A percentile compares a stretch with the other conserved stretches of the same genome.
These are phyloP conservation scores for Microcyclosporella mali DNA, from an alignment of 2,329 filamentous ascomycete species.

Conservation along the genomic window DNA sequence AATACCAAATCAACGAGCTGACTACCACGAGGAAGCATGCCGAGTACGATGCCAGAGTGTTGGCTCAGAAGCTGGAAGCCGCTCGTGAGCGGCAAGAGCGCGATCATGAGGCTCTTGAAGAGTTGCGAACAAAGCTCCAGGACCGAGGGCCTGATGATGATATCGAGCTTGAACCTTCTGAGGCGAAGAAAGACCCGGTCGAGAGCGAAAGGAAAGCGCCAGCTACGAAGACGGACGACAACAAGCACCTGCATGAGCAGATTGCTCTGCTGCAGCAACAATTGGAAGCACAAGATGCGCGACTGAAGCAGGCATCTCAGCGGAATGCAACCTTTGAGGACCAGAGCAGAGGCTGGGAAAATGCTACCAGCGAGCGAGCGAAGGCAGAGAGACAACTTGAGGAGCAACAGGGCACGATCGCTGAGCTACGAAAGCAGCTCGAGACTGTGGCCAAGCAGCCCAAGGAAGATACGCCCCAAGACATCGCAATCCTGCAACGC, in stretches of 20 bases:
- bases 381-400: slow-evolving; percentile 20
- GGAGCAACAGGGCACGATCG: slow-evolving; percentile 25
- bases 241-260: slow-evolving; percentile 27
- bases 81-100: slow-evolving; percentile 43
- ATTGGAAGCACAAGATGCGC: slow-evolving; percentile 27
- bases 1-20: slow-evolving; percentile 48
- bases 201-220: slow-evolving; percentile 7
- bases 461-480: slow-evolving; percentile 24
- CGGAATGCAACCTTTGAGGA: slow-evolving; percentile 29
- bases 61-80: slow-evolving; percentile 43
- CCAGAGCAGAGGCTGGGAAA: slow-evolving; percentile 11
- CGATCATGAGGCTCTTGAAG: slow-evolving; percentile 43
- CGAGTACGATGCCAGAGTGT: slow-evolving; percentile 43
- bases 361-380: slow-evolving; percentile 9
- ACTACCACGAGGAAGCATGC: slow-evolving; percentile 43
- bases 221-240: slow-evolving; percentile 18
- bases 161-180: slow-evolving; percentile 17
- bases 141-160: slow-evolving; percentile 35
- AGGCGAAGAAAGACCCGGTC: slow-evolving; percentile 8
- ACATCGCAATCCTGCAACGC: slow-evolving; percentile 64
- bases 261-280: slow-evolving; percentile 28
- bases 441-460: slow-evolving; percentile 21
- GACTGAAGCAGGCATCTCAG: slow-evolving; percentile 29
- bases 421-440: slow-evolving; percentile 25
- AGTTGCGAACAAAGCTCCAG: slow-evolving; percentile 41